Conservation (phyloP, 2,329 filamentous ascomycete species). For the Cryphonectria carpinicola region DNA sequence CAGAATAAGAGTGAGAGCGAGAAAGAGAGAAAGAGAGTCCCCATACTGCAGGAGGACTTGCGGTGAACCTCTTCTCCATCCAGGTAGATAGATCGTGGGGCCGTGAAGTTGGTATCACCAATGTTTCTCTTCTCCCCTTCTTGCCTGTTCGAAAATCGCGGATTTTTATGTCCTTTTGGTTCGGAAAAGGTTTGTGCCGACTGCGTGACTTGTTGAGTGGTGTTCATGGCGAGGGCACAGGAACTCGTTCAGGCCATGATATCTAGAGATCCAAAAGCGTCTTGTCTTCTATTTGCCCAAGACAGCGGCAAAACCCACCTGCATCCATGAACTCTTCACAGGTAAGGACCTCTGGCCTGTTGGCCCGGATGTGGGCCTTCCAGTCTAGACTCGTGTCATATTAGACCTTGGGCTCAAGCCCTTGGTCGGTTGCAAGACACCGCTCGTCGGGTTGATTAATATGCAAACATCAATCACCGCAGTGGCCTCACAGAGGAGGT, state of each 20-base stretch:
- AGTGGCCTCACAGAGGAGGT: conserved; percentile 40
- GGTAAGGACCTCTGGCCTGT: background rate
- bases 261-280: background rate
- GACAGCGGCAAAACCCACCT: background rate
- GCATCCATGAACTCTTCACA: background rate
- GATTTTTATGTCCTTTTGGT: background rate
- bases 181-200: background rate
- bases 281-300: background rate
- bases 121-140: background rate
- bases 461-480: background rate
- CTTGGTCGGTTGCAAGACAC: background rate
- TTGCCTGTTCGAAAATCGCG: background rate
- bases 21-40: background rate
- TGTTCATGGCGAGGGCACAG: background rate
- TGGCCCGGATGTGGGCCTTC: background rate
- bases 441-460: background rate
- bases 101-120: background rate
- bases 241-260: background rate
- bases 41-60: background rate
- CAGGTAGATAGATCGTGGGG: background rate
- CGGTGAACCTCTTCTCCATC: background rate
- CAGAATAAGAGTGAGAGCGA: background rate
- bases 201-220: background rate
- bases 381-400: background rate
- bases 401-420: background rate